Evolutionary conservation across 1,284 basidiomycete species (phyloP).

Genomic region (Rhodofomes roseus): DNA sequence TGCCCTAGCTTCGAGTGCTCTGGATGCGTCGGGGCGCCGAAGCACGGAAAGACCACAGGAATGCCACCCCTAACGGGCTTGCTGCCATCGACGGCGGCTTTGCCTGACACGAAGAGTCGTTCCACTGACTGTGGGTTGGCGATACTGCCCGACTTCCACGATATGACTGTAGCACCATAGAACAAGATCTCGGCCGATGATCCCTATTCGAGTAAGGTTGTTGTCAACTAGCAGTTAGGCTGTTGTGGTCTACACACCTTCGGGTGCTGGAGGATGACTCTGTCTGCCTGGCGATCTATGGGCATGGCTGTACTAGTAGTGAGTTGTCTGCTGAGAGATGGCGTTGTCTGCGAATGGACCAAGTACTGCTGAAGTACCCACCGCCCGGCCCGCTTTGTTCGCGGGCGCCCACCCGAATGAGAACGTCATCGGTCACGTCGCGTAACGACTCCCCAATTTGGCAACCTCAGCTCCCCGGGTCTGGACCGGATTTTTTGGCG

Average conservation of each 20-base stretch:
- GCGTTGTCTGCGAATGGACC: neutral
- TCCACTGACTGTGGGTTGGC: conserved; percentile 46
- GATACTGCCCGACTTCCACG: conserved; percentile 55
- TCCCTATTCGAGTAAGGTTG: conserved; percentile 45
- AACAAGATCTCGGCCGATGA: conserved; percentile 66
- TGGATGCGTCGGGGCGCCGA: conserved; percentile 71
- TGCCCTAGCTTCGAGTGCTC: conserved; percentile 74
- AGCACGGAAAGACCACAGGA: conserved; percentile 82
- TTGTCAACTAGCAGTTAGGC: neutral
- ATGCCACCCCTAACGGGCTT: conserved; percentile 81
- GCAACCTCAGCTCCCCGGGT: neutral
- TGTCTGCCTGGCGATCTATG: conserved; percentile 36
- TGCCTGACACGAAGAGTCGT: conserved; percentile 74
- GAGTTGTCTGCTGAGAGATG: neutral
- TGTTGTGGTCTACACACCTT: conserved; percentile 34
- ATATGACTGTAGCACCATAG: conserved; percentile 82
- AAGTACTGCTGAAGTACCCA: neutral
- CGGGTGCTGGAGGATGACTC: conserved; percentile 47
- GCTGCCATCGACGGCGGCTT: conserved; percentile 71
- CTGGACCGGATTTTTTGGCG: neutral
- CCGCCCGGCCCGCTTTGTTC: neutral
- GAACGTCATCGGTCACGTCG: neutral
- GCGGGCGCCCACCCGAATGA: neutral
- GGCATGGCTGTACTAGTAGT: no score
- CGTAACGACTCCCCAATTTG: neutral